Evolutionary conservation across 1,284 basidiomycete genomes (phyloP).

Genomic region (Moesziomyces globuligerus): DNA sequence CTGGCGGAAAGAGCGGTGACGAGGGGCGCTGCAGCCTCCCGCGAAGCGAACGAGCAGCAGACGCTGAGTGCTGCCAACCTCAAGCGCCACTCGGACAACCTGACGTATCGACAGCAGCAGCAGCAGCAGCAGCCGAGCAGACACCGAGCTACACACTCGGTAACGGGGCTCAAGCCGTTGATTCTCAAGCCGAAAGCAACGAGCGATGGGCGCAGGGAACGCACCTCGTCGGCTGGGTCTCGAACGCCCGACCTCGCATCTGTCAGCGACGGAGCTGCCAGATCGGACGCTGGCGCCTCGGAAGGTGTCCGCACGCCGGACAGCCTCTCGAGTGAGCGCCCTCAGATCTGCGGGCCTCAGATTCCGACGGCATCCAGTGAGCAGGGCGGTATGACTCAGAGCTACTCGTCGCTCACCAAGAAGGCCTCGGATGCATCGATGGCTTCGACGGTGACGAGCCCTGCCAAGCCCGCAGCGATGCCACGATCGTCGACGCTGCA

Average conservation of each 20-base stretch:
- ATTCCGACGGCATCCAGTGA: background rate
- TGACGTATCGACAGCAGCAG: constrained; percentile 20
- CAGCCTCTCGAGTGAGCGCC: constrained; percentile 5
- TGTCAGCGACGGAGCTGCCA: background rate
- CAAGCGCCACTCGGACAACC: constrained; percentile 37
- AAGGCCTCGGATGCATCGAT: constrained; percentile 2
- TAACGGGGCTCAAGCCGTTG: constrained; percentile 35
- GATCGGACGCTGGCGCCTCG: background rate
- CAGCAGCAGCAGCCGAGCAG: constrained; percentile 7
- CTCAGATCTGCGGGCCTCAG: constrained; percentile 4
- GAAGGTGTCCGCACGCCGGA: constrained; percentile 13
- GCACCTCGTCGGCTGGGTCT: constrained; percentile 11
- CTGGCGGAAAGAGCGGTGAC: constrained; percentile 3
- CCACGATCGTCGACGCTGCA: constrained; percentile 34
- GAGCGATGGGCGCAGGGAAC: constrained; percentile 8
- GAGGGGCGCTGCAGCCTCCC: background rate
- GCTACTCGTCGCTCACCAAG: background rate
- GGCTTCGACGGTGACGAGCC: background rate
- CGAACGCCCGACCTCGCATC: constrained; percentile 16
- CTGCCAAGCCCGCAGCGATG: background rate
- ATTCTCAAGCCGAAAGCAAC: constrained; percentile 29
- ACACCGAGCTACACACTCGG: constrained; percentile 24
- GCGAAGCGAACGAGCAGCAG: constrained; percentile 3
- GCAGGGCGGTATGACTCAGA: no score
- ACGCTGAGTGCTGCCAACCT: constrained; percentile 30